A percentile compares a stretch with the other conserved stretches of the same genome.
These are phyloP conservation scores for Canna indica DNA, from an alignment of 176 grass and related monocot genomes.

Conservation along the genomic window DNA sequence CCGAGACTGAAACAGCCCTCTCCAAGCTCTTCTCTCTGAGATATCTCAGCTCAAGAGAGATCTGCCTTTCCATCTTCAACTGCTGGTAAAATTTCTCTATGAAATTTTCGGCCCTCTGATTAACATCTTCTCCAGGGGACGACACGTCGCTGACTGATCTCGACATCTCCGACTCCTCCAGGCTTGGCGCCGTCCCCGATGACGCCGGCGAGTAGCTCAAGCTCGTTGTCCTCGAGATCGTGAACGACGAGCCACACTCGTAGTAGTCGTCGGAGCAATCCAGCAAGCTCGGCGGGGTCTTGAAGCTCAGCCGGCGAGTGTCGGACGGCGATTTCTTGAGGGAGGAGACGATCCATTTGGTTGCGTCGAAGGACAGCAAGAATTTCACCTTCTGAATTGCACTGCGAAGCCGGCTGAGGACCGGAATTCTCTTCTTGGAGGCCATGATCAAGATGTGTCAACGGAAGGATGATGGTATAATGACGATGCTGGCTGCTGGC, in stretches of 20 bases:
- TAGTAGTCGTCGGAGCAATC: constrained; percentile 24
- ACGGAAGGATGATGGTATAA: background rate
- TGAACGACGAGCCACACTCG: background rate
- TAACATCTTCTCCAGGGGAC: constrained; percentile 30
- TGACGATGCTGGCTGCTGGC: too few species aligned
- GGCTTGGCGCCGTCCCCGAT: constrained; percentile 33
- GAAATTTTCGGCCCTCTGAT: constrained; percentile 52
- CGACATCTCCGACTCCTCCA: background rate
- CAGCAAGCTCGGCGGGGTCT: constrained; percentile 31
- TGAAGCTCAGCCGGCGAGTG: constrained; percentile 32
- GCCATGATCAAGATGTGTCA: background rate
- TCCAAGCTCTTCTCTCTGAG: constrained; percentile 27
- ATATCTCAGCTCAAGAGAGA: constrained; percentile 65
- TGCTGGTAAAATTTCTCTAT: constrained; percentile 56
- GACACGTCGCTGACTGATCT: constrained; percentile 14
- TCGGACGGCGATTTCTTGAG: background rate
- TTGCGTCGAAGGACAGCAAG: constrained; percentile 59
- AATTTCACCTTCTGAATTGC: constrained; percentile 58
- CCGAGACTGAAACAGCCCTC: background rate
- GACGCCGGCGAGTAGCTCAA: constrained; percentile 19
- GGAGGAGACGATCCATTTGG: constrained; percentile 47
- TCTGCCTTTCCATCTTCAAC: constrained; percentile 67
- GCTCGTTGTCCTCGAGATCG: background rate
- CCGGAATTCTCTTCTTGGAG: background rate
- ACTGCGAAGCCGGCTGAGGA: constrained; percentile 31